Base-by-base conservation (phyloP, 495 filamentous ascomycete species). In the Neurospora tetraspora region DNA sequence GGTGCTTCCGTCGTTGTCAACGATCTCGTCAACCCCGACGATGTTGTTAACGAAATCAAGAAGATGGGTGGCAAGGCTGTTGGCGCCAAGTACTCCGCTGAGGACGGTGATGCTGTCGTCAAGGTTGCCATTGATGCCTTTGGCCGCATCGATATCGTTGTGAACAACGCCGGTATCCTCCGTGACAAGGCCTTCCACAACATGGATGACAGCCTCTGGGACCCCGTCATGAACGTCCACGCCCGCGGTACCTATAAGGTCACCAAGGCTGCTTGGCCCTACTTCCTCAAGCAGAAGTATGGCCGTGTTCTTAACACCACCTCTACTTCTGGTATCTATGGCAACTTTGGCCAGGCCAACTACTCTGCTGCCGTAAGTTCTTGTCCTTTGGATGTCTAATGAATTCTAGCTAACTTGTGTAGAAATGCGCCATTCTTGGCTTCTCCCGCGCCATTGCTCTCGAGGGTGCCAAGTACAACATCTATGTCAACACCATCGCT, bases 301-400 rank as follows among this genome's bases (percentile, higher is more conserved):
- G 96, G 96, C 74, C 93, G 96, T 78, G 88, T 99, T 71, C 87
- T 99, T 81, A 99, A 99, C 86, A 99, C 96, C 72, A 93, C 96
- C 18, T 96, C 92, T 68, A 97, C 96, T 43, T 94, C 92, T 79
- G 96, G 96, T 83, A 98, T 99, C 83, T 99, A 99, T 78, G 96
- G 96, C 75, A 99, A 97, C 87, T 99, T 99, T 77, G 96, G 96
- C 71, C 96, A 99, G 85, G 94, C 96, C 77, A 98, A 99, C 85
- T 99, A 99, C 82, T 90, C 96, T 70, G 92, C 95, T 70, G 96
- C 96, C 23, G 89, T 91, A 89, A 81, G 89, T 83, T n/a, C 5
- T 69, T 39, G 7, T 69, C 70, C 6, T 40, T 53, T 53, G 10
- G 6, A 9, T 18, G 27, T 34, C 10, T 0, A 3, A 0, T 34